Evolutionary conservation across 345 rosid species (phyloP).

Genomic region (Eutrema yunnanense): DNA sequence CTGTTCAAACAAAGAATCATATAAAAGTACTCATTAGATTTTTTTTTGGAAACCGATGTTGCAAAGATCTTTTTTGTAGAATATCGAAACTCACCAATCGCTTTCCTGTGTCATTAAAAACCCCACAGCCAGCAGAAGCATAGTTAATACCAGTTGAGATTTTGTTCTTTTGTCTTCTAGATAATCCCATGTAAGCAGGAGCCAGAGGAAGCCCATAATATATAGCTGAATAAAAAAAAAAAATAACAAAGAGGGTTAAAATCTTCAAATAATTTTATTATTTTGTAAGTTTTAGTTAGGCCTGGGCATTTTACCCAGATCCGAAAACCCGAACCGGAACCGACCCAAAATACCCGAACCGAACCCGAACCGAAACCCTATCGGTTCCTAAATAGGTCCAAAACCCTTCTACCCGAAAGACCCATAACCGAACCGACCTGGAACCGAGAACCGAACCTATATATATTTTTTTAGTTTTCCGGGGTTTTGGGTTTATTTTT

Average conservation of each 20-base stretch:
- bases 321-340: no score
- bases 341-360: no score
- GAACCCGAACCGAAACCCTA: no score
- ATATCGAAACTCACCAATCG: neutral
- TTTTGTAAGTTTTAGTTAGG: neutral
- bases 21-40: neutral
- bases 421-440: no score
- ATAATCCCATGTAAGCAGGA: slow-evolving; percentile 27
- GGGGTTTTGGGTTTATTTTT: no score
- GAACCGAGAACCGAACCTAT: no score
- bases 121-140: slow-evolving; percentile 28
- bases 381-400: no score
- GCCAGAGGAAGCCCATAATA: slow-evolving; percentile 27
- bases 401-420: no score
- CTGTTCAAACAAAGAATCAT: slow-evolving; percentile 6
- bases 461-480: no score
- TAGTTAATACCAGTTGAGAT: slow-evolving; percentile 21
- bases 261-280: neutral
- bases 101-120: slow-evolving; percentile 4
- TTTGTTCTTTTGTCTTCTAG: slow-evolving; percentile 8
- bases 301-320: no score
- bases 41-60: neutral
- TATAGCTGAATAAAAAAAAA: slow-evolving; percentile 3
- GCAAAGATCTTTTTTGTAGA: neutral
- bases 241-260: neutral